Evolutionary conservation across 495 filamentous ascomycete genomes (phyloP), one percentile per base, ranked within the genome.

Genomic region (Penicillium maclennaniae): DNA sequence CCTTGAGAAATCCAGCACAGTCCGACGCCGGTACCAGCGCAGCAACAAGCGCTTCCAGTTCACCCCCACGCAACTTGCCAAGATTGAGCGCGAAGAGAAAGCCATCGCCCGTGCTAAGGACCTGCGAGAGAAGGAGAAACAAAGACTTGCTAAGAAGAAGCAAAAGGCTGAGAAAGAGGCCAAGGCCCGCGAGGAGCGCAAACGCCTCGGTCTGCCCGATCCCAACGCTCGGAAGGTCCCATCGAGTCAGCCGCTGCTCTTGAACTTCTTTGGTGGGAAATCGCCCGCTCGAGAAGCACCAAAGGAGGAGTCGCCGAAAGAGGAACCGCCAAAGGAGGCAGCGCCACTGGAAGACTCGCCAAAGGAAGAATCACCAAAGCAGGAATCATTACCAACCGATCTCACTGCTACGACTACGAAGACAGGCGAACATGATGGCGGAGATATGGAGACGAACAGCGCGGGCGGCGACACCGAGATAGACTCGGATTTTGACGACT

Each of bases 241-340:
- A 21, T 69, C 76, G 1, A 81, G 78, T 53, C 78, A 79, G 55
- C 71, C 71, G 6, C 57, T 70, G 41, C 66, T 81, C 20, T 72
- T 71, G 19, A 69, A 59, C 17, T 81, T 81, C 46, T 56, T 78
- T 28, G 62, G 55, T 49, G 37, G 31, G 23, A 57, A 56, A 26
- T 36, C 12, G 0, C 36, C 53, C 2, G 36, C 45, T 10, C 39
- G 14, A 4, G 27, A 31, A 31, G 1, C 27, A 8, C 7, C 27
- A 7, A 31, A 31, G 27, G 27, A 31, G 10, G 31, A 34, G 3
- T 14, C 31, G 2, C 31, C 31, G n/a, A n/a, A n/a, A n/a, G n/a
- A n/a, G n/a, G 27, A 31, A 31, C 6, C 27, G 1, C 7, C 27
- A 7, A 31, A 31, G 27, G 27, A 31, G 10, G 31, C 14, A 12